Evolutionary conservation across 208 protist genomes (phyloP), one percentile per base, ranked within the genome.

Genomic region (Trypanosomatidae sp.): DNA sequence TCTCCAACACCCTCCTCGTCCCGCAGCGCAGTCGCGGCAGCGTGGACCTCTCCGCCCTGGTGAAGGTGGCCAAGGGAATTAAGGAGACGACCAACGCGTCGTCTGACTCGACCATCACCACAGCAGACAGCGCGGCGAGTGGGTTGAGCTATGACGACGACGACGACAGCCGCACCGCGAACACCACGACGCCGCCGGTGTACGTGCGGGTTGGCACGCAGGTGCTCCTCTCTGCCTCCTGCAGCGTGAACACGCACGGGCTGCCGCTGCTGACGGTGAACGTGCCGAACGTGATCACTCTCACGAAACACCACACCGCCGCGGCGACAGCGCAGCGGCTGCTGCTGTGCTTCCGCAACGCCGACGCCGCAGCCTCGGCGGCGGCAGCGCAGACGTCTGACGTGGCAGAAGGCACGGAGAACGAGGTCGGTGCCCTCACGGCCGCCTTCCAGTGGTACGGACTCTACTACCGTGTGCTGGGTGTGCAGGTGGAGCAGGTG

Each of bases 1-100:
- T 94, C 17, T 46, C 71, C n/a, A 75, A 85, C 73, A 91, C 87
- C 15, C 73, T 94, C 1, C 77, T 94, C 49, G 84, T 94, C 17
- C 85, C 87, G 2, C 77, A 77, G 39, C 46, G 56, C 68, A 87
- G 81, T 67, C 66, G 67, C 47, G 89, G 89, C 50, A 80, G 73
- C 46, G 80, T 94, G 7, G 79, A 86, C 71, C n/a, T 91, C 25
- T 77, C 79, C 13, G 70, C 62, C 44, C 36, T 90, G 71, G n/a
- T 72, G 66, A 43, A 69, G 68, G 53, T n/a, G n/a, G n/a, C n/a
- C n/a, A n/a, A n/a, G n/a, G n/a, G n/a, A n/a, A n/a, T n/a, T n/a
- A n/a, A n/a, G n/a, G n/a, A n/a, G n/a, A n/a, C n/a, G n/a, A n/a
- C n/a, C n/a, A n/a, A n/a, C n/a, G n/a, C n/a, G n/a, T n/a, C n/a